phyloP scores from a whole-genome alignment of 768 basidiomycete genomes.

The Dentipellis sp. region DNA sequence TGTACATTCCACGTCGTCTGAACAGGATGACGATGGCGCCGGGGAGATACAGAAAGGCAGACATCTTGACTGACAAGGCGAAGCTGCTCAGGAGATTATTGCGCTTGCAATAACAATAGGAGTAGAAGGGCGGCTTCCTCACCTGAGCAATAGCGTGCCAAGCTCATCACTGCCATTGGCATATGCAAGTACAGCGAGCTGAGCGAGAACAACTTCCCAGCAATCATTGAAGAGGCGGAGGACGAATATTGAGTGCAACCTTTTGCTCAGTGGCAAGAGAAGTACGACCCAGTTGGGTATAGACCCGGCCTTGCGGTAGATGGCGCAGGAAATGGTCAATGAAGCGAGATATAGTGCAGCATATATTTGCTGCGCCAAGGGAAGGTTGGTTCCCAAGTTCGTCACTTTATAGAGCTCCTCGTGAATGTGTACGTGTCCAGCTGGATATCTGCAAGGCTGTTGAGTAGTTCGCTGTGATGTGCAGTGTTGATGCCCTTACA shows the following conservation, averaged over 20 bases:
- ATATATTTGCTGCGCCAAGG: conserved; percentile 71
- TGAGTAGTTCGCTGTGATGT: background rate
- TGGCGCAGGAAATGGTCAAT: conserved; percentile 51
- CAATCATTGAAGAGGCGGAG: conserved; percentile 94
- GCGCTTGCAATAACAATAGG: background rate
- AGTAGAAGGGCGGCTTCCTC: conserved; percentile 15
- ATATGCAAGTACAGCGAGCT: conserved; percentile 60
- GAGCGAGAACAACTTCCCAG: conserved; percentile 64
- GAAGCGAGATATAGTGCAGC: conserved; percentile 62
- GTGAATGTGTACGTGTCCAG: conserved; percentile 85
- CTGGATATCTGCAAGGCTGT: conserved; percentile 67
- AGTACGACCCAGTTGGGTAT: conserved; percentile 67
- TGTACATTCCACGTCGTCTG: conserved; percentile 54
- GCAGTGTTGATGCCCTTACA: conserved; percentile 40
- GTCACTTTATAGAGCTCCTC: conserved; percentile 58
- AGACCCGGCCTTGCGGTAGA: conserved; percentile 54
- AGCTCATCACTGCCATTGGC: conserved; percentile 49
- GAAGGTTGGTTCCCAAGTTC: conserved; percentile 47
- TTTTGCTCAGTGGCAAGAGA: conserved; percentile 79
- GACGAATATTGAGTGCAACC: conserved; percentile 88
- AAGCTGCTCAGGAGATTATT: conserved; percentile 32
- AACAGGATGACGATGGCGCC: conserved; percentile 78
- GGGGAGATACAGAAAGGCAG: conserved; percentile 80
- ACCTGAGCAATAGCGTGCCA: conserved; percentile 71
- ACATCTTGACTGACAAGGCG: conserved; percentile 95